These are phyloP conservation scores for Diplogelasinospora grovesii DNA, from an alignment of 495 filamentous ascomycete species.

Conservation along the genomic window DNA sequence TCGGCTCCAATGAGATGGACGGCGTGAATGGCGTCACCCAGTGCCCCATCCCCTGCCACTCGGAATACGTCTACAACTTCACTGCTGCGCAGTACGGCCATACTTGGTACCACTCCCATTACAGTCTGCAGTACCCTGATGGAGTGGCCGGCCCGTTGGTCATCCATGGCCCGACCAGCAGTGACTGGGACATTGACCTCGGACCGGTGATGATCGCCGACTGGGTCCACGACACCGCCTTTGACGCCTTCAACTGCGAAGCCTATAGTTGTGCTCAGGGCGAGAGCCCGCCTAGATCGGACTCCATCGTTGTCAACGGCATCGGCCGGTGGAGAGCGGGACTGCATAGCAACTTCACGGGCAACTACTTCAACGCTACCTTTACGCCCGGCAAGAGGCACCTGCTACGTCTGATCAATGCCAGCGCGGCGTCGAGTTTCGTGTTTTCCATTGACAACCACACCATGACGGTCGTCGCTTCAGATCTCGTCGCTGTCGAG, in stretches of 20 bases:
- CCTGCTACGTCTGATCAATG: conserved; percentile 44
- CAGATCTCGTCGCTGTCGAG: conserved; percentile 37
- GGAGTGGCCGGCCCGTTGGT: conserved; percentile 33
- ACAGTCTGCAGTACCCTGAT: conserved; percentile 41
- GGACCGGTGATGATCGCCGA: conserved; percentile 20
- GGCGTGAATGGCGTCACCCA: conserved; percentile 40
- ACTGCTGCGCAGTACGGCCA: conserved; percentile 47
- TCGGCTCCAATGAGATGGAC: conserved; percentile 35
- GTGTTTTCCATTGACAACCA: conserved; percentile 35
- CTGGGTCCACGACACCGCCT: conserved; percentile 17
- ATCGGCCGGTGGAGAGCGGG: conserved; percentile 21
- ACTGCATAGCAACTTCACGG: conserved; percentile 6
- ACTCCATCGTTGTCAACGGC: conserved; percentile 27
- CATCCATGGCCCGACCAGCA: conserved; percentile 19
- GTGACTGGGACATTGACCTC: conserved; percentile 35
- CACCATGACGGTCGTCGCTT: conserved; percentile 32
- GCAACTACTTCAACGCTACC: conserved; percentile 13
- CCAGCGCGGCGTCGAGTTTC: conserved; percentile 14
- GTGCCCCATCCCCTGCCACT: conserved; percentile 41
- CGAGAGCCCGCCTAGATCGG: conserved; percentile 22
- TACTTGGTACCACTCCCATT: conserved; percentile 51
- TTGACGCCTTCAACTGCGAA: conserved; percentile 18
- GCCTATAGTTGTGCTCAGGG: conserved; percentile 42
- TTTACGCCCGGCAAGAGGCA: conserved; percentile 22
- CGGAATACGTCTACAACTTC: conserved; percentile 44